These are phyloP conservation scores for Russula abietina DNA, from an alignment of 768 basidiomycete genomes.

Conservation along the genomic window DNA sequence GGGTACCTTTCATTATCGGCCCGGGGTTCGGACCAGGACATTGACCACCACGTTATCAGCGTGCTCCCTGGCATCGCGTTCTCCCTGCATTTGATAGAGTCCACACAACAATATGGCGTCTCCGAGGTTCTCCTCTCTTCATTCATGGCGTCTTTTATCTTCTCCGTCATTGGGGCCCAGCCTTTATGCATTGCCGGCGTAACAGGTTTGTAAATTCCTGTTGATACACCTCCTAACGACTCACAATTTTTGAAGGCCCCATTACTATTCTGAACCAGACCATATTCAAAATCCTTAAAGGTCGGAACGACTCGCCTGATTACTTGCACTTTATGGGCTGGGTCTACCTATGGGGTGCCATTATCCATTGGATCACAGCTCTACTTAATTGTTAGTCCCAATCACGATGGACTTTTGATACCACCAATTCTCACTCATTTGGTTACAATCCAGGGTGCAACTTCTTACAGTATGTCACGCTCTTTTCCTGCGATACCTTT, in stretches of 20 bases:
- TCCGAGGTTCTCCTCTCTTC: slow-evolving; percentile 77
- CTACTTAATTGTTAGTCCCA: slow-evolving; percentile 55
- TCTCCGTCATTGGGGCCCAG: slow-evolving; percentile 83
- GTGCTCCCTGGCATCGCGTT: slow-evolving; percentile 91
- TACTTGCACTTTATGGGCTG: slow-evolving; percentile 88
- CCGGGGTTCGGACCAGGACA: background rate
- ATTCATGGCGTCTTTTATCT: slow-evolving; percentile 86
- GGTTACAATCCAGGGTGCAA: slow-evolving; percentile 53
- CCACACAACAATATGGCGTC: slow-evolving; percentile 84
- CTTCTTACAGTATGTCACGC: slow-evolving; percentile 79
- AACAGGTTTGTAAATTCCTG: slow-evolving; percentile 47
- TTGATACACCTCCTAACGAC: background rate
- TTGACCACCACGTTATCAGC: slow-evolving; percentile 32
- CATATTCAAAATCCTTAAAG: slow-evolving; percentile 68
- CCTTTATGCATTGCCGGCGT: slow-evolving; percentile 91
- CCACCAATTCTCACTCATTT: slow-evolving; percentile 2
- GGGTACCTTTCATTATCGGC: background rate
- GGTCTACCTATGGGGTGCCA: slow-evolving; percentile 89
- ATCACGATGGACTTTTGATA: slow-evolving; percentile 20
- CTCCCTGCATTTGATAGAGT: slow-evolving; percentile 87
- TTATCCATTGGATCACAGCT: slow-evolving; percentile 79
- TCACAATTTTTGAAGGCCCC: slow-evolving; percentile 48
- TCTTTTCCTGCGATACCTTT: slow-evolving; percentile 89
- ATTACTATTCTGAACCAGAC: slow-evolving; percentile 93
- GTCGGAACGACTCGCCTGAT: slow-evolving; percentile 51